Conservation (phyloP, 306 rosid species). For the Begonia peltatifolia region DNA sequence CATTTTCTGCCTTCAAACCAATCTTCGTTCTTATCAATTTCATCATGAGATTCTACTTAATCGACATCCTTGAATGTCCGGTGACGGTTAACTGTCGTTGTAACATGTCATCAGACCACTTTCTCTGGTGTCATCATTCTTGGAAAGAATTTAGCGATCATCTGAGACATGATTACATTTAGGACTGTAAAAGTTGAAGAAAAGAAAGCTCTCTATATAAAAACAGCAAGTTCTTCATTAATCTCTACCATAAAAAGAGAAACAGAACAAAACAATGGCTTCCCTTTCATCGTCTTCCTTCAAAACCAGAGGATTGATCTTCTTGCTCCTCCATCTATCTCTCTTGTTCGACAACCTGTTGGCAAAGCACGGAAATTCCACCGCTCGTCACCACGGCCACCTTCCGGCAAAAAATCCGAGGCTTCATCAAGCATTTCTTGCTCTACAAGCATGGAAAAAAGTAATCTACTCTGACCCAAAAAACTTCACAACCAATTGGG, state of each 20-base stretch:
- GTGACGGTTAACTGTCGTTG: slow-evolving; percentile 63
- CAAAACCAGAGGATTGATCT: slow-evolving; percentile 14
- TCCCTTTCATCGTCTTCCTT: slow-evolving; percentile 18
- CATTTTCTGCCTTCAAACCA: no score
- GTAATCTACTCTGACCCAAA: slow-evolving; percentile 72
- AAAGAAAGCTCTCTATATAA: slow-evolving; percentile 22
- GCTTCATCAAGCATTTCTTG: slow-evolving; percentile 60
- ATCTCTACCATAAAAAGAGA: slow-evolving; percentile 8
- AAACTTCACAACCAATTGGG: slow-evolving; percentile 60
- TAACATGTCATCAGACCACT: slow-evolving; percentile 27
- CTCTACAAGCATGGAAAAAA: slow-evolving; percentile 74
- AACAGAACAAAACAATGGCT: slow-evolving; percentile 37
- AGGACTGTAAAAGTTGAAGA: slow-evolving; percentile 20
- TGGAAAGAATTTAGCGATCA: slow-evolving; percentile 13
- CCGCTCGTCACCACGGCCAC: slow-evolving; percentile 12
- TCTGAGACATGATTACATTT: slow-evolving; percentile 38
- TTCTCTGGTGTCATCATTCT: slow-evolving; percentile 21
- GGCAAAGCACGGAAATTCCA: slow-evolving; percentile 31
- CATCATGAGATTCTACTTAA: no score
- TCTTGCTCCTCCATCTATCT: slow-evolving; percentile 24
- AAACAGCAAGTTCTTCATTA: slow-evolving; percentile 1
- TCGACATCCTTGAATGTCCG: no score
- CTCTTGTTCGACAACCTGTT: slow-evolving; percentile 25
- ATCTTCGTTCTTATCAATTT: neutral
- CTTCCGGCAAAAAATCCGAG: slow-evolving; percentile 18